A percentile compares a stretch with the other conserved stretches of the same genome.
These are phyloP conservation scores for Eucalyptus sideroxylon DNA, from an alignment of 345 rosid genomes.

Conservation along the genomic window DNA sequence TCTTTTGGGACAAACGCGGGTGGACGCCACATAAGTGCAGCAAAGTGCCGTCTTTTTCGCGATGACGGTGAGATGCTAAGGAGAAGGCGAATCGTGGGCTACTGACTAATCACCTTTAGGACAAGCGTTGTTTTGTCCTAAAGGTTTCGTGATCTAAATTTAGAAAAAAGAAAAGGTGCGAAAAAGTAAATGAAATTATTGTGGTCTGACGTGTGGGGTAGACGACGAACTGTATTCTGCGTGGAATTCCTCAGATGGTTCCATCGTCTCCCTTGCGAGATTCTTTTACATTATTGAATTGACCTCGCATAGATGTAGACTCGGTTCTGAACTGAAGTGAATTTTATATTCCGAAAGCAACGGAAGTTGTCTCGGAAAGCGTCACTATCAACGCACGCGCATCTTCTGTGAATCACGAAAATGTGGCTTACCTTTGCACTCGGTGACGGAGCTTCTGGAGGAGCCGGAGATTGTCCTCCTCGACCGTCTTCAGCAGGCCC, in stretches of 20 bases:
- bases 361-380: not conserved
- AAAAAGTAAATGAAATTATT: not conserved
- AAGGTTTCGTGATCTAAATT: not conserved
- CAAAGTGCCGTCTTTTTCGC: not conserved
- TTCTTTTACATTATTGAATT: not conserved
- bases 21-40: not conserved
- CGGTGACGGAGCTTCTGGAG: conserved; percentile 21
- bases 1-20: not conserved
- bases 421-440: conserved; percentile 13
- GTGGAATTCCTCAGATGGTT: not conserved
- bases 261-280: not conserved
- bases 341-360: not conserved
- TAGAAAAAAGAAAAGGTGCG: not conserved
- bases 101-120: not conserved
- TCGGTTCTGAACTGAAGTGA: not conserved
- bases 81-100: not conserved
- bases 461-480: conserved; percentile 25
- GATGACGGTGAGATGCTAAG: not conserved
- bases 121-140: not conserved
- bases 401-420: not conserved
- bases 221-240: not conserved
- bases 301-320: not conserved
- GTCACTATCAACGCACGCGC: not conserved
- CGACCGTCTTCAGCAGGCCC: conserved; percentile 13
- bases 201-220: not conserved